Conservation (phyloP, 2,329 filamentous ascomycete species). For the Sclerotinia sclerotiorum region DNA sequence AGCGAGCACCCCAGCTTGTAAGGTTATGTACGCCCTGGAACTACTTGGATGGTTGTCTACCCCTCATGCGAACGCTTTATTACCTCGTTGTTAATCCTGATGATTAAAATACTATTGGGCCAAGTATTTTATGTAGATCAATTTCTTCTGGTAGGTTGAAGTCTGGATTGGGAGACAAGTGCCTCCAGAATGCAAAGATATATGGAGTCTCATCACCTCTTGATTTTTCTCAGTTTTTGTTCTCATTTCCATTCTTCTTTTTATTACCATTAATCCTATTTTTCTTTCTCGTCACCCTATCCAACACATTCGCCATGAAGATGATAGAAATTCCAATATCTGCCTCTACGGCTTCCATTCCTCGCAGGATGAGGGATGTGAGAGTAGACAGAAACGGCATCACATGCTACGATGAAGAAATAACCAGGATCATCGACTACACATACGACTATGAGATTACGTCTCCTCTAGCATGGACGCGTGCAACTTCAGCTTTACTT, state of each 20-base stretch:
- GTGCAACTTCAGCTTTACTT: conserved; percentile 28
- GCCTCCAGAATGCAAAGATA: not conserved
- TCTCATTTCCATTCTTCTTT: not conserved
- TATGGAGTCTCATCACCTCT: not conserved
- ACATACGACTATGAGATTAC: conserved; percentile 28
- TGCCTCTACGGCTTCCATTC: not conserved
- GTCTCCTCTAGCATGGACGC: conserved; percentile 23
- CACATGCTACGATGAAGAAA: conserved; percentile 28
- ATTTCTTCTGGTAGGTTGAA: not conserved
- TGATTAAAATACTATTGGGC: conserved; percentile 6
- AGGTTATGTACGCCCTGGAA: not conserved
- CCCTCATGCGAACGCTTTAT: not conserved
- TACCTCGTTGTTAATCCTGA: conserved; percentile 1
- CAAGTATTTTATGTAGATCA: conserved; percentile 4
- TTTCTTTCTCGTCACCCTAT: not conserved
- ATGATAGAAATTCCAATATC: conserved; percentile 19
- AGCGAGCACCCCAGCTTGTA: not conserved
- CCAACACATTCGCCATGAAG: conserved; percentile 14
- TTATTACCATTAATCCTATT: not conserved
- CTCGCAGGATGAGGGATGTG: conserved; percentile 7
- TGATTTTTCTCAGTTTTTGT: not conserved
- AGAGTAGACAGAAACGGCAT: conserved; percentile 6
- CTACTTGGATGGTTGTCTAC: not conserved
- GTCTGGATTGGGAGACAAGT: not conserved
- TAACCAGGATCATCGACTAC: conserved; percentile 30